Evolutionary conservation across 768 basidiomycete species (phyloP).

Genomic region (Pleurotus citrinopileatus): DNA sequence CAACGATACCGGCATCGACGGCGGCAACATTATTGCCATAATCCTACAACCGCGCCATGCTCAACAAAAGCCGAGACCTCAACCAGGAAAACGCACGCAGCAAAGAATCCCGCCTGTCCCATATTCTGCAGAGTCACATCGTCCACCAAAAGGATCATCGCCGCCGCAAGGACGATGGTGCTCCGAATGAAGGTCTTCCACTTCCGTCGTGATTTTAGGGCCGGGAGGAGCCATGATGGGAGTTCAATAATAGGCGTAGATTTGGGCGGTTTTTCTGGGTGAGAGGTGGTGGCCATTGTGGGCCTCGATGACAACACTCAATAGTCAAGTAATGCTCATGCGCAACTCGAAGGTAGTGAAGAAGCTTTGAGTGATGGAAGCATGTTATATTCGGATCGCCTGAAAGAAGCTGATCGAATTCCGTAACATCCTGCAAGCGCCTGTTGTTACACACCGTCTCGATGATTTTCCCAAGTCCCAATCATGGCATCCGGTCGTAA

Average conservation of each 20-base stretch:
- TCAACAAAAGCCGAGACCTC: background rate
- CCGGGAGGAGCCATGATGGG: constrained; percentile 28
- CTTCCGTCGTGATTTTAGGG: constrained; percentile 29
- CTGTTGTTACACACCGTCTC: too few species aligned
- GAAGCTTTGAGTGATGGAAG: too few species aligned
- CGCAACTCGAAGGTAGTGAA: too few species aligned
- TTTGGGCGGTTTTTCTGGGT: background rate
- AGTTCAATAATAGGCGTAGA: background rate
- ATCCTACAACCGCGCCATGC: background rate
- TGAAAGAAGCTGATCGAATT: too few species aligned
- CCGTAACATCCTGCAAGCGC: too few species aligned
- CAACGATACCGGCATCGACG: constrained; percentile 3
- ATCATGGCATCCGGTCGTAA: too few species aligned
- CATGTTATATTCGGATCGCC: too few species aligned
- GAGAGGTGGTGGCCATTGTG: background rate
- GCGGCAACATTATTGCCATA: background rate
- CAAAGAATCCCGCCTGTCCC: constrained; percentile 42
- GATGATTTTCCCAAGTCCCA: too few species aligned
- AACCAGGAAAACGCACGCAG: constrained; percentile 20
- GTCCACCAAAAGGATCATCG: constrained; percentile 34
- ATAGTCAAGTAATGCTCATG: too few species aligned
- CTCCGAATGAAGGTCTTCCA: constrained; percentile 41
- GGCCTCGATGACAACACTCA: too few species aligned
- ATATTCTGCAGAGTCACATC: constrained; percentile 27
- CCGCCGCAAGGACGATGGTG: constrained; percentile 27